Evolutionary conservation across 768 basidiomycete species (phyloP), one percentile per base, ranked within the genome.

Genomic region (Auricularia auricula-judae): DNA sequence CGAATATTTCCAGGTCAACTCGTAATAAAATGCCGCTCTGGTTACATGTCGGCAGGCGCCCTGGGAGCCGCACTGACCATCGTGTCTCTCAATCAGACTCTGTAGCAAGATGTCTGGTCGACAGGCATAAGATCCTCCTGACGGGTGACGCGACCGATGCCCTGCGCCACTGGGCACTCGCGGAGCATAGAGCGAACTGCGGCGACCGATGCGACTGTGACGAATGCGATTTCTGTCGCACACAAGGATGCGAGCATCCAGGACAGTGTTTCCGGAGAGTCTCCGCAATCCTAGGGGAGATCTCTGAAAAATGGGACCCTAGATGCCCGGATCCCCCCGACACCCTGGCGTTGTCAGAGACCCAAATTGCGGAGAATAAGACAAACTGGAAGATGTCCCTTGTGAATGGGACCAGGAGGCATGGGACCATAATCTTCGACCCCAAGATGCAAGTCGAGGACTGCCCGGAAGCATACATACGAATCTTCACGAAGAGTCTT

Each of bases 161-260:
- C 75, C 36, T 66, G 78, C 0, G 69, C 80, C 16, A 51, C 21
- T 51, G 47, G 16, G 16, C 2, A 8, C 14, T 12, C 5, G 47
- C 21, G 11, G 14, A 21, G 5, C 47, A 21, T 21, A 18, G 8
- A 18, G 21, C 47, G 18, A 8, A 18, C 47, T 12, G 47, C 10
- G 21, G 47, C 16, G 16, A 16, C 18, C 16, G 47, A 16, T 51
- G 47, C 21, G 16, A 18, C 16, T 51, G 47, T 16, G 47, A 51
- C 47, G 47, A 51, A 51, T 51, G 47, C 47, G 47, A 51, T 18
- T 16, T 12, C 16, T 18, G 16, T 5, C 8, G 18, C 11, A 16
- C 5, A 10, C 16, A 12, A 18, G 47, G 47, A 5, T 51, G 47
- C 47, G 21, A 16, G 47, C 8, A 51, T 16, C 47, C 47, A 16